These are phyloP conservation scores for Agroathelia rolfsii DNA, from an alignment of 1,284 basidiomycete species.

Conservation along the genomic window DNA sequence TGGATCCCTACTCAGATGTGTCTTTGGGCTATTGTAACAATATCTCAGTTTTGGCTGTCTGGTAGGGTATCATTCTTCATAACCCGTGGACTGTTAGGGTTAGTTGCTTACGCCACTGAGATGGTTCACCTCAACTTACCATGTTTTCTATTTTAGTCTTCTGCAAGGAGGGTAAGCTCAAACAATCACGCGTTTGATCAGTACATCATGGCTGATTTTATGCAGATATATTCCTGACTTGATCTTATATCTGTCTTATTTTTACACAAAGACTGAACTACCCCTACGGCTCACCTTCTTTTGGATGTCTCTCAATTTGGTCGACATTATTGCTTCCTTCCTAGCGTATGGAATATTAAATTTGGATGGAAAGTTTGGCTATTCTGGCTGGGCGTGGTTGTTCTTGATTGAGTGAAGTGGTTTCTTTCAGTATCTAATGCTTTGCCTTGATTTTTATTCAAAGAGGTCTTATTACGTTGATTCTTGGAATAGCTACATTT, in stretches of 20 bases:
- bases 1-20: conserved; percentile 59
- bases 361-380: conserved; percentile 45
- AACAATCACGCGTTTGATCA: conserved; percentile 5
- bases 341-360: conserved; percentile 54
- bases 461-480: conserved; percentile 40
- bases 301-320: conserved; percentile 53
- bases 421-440: too few species aligned
- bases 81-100: conserved; percentile 32
- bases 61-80: conserved; percentile 46
- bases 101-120: conserved; percentile 7
- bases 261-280: conserved; percentile 59
- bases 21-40: conserved; percentile 40
- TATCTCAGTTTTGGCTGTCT: conserved; percentile 54
- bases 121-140: conserved; percentile 7
- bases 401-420: conserved; percentile 55
- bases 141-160: conserved; percentile 26
- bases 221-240: conserved; percentile 48
- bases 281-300: conserved; percentile 58
- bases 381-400: conserved; percentile 52
- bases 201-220: not conserved
- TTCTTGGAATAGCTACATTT: conserved; percentile 50
- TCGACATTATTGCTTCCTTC: conserved; percentile 47
- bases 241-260: conserved; percentile 60
- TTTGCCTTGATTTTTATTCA: too few species aligned
- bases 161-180: conserved; percentile 46